Evolutionary conservation across 2,329 filamentous ascomycete species (phyloP).

Genomic region (Aspergillus fumigatus): DNA sequence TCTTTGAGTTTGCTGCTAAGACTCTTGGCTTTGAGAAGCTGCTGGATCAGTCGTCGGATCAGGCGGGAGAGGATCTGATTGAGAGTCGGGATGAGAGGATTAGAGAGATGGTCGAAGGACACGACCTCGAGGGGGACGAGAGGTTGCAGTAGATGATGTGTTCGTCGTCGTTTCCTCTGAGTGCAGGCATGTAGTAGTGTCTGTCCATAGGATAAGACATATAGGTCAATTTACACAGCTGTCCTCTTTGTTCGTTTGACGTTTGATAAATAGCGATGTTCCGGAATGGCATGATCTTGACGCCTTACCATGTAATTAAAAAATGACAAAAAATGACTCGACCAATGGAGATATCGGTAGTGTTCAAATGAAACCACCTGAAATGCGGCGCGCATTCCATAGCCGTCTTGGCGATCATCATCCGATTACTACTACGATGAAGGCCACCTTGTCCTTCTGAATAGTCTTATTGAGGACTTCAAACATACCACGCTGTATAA

Average conservation of each 20-base stretch:
- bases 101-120: slow-evolving; percentile 31
- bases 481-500: not conserved
- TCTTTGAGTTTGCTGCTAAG: slow-evolving; percentile 36
- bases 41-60: slow-evolving; percentile 9
- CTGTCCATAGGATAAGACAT: too few species aligned
- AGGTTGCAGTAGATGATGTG: too few species aligned
- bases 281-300: not conserved
- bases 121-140: slow-evolving; percentile 28
- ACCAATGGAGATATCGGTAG: not conserved
- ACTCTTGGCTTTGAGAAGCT: slow-evolving; percentile 27
- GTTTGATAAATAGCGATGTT: too few species aligned
- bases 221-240: too few species aligned
- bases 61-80: slow-evolving; percentile 19
- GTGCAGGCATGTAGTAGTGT: too few species aligned
- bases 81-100: slow-evolving; percentile 15
- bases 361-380: too few species aligned
- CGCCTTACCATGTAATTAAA: not conserved
- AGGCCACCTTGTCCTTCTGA: slow-evolving; percentile 25
- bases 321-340: too few species aligned
- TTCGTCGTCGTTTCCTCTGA: too few species aligned
- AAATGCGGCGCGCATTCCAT: not conserved
- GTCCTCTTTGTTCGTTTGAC: too few species aligned
- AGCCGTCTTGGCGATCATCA: slow-evolving; percentile 3
- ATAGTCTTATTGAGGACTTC: not conserved
- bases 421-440: slow-evolving; percentile 12